Evolutionary conservation across 2,329 filamentous ascomycete species (phyloP).

Genomic region (Botrytis fabae): DNA sequence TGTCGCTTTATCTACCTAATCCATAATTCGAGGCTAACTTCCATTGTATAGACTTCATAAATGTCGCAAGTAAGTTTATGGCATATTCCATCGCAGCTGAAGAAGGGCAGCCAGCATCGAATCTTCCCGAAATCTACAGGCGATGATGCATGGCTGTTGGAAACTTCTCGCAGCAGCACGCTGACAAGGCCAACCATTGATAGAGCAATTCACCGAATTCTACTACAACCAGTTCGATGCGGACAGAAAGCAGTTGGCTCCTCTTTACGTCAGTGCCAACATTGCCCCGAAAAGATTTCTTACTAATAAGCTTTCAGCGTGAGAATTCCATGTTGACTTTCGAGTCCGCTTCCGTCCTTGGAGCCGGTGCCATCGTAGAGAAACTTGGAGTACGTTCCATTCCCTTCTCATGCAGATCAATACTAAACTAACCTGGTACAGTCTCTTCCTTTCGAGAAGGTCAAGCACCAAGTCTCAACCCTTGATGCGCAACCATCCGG

Average conservation of each 20-base stretch:
- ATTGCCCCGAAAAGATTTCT: slow-evolving; percentile 24
- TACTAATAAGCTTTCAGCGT: slow-evolving; percentile 54
- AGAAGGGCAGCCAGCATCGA: background rate
- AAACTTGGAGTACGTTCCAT: slow-evolving; percentile 70
- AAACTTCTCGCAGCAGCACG: slow-evolving; percentile 16
- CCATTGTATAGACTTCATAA: slow-evolving; percentile 42
- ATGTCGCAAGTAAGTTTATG: slow-evolving; percentile 45
- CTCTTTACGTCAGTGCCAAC: slow-evolving; percentile 73
- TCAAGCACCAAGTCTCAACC: slow-evolving; percentile 75
- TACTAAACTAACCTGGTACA: slow-evolving; percentile 43
- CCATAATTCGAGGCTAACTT: slow-evolving; percentile 30
- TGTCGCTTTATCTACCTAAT: background rate
- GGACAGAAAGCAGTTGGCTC: slow-evolving; percentile 62
- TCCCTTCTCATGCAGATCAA: background rate
- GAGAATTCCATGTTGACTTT: slow-evolving; percentile 91
- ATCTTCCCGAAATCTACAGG: background rate
- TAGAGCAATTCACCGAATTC: slow-evolving; percentile 84
- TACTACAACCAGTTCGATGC: slow-evolving; percentile 89
- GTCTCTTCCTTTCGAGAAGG: slow-evolving; percentile 77
- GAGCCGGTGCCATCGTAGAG: slow-evolving; percentile 66
- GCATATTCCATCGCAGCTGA: background rate
- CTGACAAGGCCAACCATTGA: slow-evolving; percentile 31
- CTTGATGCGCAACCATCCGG: slow-evolving; percentile 80
- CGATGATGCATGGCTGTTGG: slow-evolving; percentile 4
- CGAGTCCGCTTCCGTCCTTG: slow-evolving; percentile 68